Evolutionary conservation across 129 eudicot genomes (phyloP), one percentile per base, ranked within the genome.

Genomic region (Escallonia rubra): DNA sequence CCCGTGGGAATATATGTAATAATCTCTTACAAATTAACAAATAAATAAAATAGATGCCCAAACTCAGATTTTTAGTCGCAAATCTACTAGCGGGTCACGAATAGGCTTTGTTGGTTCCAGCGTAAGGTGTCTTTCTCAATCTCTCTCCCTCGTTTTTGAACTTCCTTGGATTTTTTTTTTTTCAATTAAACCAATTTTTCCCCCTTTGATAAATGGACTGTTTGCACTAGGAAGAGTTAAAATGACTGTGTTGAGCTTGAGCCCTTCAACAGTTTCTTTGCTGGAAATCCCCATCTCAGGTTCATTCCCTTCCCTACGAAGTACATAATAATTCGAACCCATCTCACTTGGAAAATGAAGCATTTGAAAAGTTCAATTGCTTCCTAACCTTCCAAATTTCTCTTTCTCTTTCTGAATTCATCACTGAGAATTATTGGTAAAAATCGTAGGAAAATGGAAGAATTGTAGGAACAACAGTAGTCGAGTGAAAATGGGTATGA

Each of bases 371-470:
- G 34, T 23, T 23, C 34, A 23, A 23, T 23, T 23, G 34, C 34
- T 23, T 23, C 34, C 34, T 23, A 34, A 38, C 13, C 13, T 58
- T 58, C 6, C 45, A 11, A 5, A 2, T 8, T 40, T 42, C 9
- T 10, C 10, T 9, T 3, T 39, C 15, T 48, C 43, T 38, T 23
- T 23, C 34, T 23, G 16, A 2, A 23, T 61, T 60, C 34, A 48
- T 48, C 11, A 3, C 57, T 14, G 7, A 13, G 4, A 4, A 42
- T 9, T 11, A 11, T 13, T 61, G 38, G 43, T 43, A 3, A 47
- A 41, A 63, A 44, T 59, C 56, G 57, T 47, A 83, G 90, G 84
- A 75, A 70, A 72, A 77, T 75, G 63, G 74, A 74, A 44, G 66
- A 71, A 80, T 62, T 68, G 79, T 76, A 66, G 78, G 69, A 71